Conservation (phyloP, 208 protist genomes). For the Kentomonas sorsogonicus region DNA sequence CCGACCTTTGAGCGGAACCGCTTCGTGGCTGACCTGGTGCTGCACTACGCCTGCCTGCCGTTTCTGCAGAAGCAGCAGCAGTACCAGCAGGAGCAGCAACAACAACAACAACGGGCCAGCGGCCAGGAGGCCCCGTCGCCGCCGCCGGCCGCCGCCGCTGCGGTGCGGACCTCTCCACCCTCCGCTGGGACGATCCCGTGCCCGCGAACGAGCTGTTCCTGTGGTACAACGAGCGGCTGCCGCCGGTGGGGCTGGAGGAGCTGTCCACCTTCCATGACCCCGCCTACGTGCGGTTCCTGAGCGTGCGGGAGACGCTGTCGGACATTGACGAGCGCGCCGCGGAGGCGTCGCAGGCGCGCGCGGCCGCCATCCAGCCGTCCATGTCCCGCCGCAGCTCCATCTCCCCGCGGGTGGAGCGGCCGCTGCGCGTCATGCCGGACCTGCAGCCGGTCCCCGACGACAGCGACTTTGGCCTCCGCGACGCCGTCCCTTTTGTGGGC, state of each 20-base stretch:
- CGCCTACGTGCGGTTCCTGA: slow-evolving; percentile 34
- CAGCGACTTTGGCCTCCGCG: slow-evolving; percentile 25
- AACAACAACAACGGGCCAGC: neutral
- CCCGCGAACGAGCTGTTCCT: slow-evolving; percentile 22
- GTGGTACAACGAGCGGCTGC: slow-evolving; percentile 22
- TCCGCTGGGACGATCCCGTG: no score
- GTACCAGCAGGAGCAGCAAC: neutral
- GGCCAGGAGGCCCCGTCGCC: neutral
- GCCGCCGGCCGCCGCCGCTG: no score
- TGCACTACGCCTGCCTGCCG: slow-evolving; percentile 29
- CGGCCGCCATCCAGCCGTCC: neutral
- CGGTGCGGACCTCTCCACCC: neutral
- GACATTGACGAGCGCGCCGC: slow-evolving; percentile 30
- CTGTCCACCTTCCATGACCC: slow-evolving; percentile 31
- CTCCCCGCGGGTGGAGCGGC: slow-evolving; percentile 1
- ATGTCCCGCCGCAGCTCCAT: neutral
- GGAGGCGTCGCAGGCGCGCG: neutral
- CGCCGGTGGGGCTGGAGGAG: slow-evolving; percentile 31
- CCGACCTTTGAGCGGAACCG: slow-evolving; percentile 34
- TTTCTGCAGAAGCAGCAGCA: slow-evolving; percentile 12
- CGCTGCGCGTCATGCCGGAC: slow-evolving; percentile 13
- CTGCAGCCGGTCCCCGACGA: slow-evolving; percentile 25
- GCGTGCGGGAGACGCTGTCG: slow-evolving; percentile 32
- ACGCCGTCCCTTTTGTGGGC: slow-evolving; percentile 33
- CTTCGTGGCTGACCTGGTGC: slow-evolving; percentile 31